phyloP scores from a whole-genome alignment of 164 flowering plant species.

The Liriodendron chinense region DNA sequence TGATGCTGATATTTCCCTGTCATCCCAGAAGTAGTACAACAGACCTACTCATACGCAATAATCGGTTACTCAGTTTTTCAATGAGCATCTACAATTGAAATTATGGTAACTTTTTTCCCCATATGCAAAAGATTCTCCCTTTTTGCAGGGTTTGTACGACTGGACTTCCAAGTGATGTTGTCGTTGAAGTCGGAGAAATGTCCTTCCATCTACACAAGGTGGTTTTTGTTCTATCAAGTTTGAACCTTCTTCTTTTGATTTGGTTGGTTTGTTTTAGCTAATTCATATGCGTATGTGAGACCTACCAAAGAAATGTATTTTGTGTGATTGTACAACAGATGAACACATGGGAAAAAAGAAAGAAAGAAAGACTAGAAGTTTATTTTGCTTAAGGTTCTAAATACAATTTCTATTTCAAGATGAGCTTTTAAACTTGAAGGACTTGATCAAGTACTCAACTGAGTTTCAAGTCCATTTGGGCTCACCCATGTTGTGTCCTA shows the following conservation, averaged over 20 bases:
- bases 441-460: no score
- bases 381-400: no score
- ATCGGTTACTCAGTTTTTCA: background rate
- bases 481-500: no score
- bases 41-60: no score
- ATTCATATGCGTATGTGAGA: background rate
- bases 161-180: constrained; percentile 72
- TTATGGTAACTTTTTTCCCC: background rate
- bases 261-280: background rate
- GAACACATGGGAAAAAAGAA: background rate
- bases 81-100: background rate
- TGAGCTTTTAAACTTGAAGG: no score
- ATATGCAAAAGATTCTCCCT: background rate
- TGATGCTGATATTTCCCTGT: no score
- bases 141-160: constrained; percentile 51
- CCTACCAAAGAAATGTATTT: background rate
- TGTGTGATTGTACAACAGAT: background rate
- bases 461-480: no score
- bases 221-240: background rate
- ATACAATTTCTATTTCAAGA: no score
- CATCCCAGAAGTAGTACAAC: no score
- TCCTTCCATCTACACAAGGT: constrained; percentile 85
- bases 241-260: background rate
- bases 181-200: constrained; percentile 63
- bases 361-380: no score